Evolutionary conservation across 2,329 filamentous ascomycete genomes (phyloP).

Genomic region (Lecanicillium sp.): DNA sequence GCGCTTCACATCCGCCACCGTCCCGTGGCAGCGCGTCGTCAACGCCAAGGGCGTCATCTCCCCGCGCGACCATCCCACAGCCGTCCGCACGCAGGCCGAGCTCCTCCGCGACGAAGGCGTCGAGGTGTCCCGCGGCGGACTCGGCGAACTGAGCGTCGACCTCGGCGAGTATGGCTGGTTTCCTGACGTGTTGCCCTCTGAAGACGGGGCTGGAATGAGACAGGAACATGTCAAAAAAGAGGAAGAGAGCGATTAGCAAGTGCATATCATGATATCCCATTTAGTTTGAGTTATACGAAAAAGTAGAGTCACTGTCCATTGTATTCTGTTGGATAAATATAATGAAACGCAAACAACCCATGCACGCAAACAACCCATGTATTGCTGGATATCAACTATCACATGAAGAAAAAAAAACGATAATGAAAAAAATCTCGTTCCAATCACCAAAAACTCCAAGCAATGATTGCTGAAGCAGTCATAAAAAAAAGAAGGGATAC

Average conservation of each 20-base stretch:
- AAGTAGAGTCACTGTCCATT: no score
- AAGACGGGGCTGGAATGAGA: slow-evolving; percentile 19
- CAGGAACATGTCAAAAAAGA: not conserved
- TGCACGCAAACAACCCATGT: not conserved
- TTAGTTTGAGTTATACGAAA: no score
- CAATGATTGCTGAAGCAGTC: slow-evolving; percentile 15
- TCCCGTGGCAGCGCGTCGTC: slow-evolving; percentile 93
- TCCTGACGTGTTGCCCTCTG: slow-evolving; percentile 43
- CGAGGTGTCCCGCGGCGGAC: slow-evolving; percentile 38
- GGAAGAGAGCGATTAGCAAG: not conserved
- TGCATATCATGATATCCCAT: not conserved
- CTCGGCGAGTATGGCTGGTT: slow-evolving; percentile 52
- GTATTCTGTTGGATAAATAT: no score
- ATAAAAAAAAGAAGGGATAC: slow-evolving; percentile 14
- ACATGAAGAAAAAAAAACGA: slow-evolving; percentile 18
- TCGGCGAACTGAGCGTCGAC: slow-evolving; percentile 49
- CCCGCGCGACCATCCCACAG: slow-evolving; percentile 54
- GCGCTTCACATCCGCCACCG: slow-evolving; percentile 66
- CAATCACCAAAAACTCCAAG: slow-evolving; percentile 14
- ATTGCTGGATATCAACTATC: slow-evolving; percentile 9
- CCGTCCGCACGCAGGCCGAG: slow-evolving; percentile 43
- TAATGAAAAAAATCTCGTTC: slow-evolving; percentile 18
- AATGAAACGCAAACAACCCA: no score
- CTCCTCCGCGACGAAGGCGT: slow-evolving; percentile 48
- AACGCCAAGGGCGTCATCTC: slow-evolving; percentile 84